Evolutionary conservation across 192 early-diverging fungal genomes (phyloP).

Genomic region (Coemansia sp.): DNA sequence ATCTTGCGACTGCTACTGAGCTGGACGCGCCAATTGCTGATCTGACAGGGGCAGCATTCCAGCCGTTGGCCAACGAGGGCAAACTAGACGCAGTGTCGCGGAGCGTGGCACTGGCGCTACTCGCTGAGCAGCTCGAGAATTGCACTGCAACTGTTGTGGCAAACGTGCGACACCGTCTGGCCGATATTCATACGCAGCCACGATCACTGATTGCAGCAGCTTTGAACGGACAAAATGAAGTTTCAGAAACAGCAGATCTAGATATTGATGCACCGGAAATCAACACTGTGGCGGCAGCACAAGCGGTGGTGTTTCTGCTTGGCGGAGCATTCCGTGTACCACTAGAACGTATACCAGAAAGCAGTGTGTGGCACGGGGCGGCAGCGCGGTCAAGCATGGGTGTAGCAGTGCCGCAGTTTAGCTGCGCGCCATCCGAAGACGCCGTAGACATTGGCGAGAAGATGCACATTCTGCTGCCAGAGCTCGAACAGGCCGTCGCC

Average conservation of each 20-base stretch:
- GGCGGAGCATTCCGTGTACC: conserved; percentile 25
- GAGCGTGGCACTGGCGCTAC: conserved; percentile 20
- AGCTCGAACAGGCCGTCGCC: conserved; percentile 45
- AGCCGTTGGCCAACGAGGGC: conserved; percentile 23
- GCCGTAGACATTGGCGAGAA: conserved; percentile 50
- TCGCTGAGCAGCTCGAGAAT: conserved; percentile 18
- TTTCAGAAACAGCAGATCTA: neutral
- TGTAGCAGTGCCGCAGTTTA: conserved; percentile 35
- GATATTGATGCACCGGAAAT: neutral
- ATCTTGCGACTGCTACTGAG: neutral
- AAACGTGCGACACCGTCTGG: neutral
- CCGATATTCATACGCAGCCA: neutral
- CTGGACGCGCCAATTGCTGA: neutral
- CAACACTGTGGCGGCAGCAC: neutral
- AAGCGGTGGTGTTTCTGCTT: conserved; percentile 20
- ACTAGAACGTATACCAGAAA: conserved; percentile 20
- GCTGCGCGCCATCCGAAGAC: conserved; percentile 49
- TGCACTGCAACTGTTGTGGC: conserved; percentile 10
- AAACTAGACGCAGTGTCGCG: conserved; percentile 28
- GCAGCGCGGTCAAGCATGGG: conserved; percentile 42
- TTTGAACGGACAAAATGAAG: neutral
- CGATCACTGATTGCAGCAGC: conserved; percentile 3
- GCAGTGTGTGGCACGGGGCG: conserved; percentile 25
- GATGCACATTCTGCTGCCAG: conserved; percentile 48
- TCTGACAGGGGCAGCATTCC: conserved; percentile 11